phyloP scores from a whole-genome alignment of 2,329 filamentous ascomycete species.

The Cercospora zeina region DNA sequence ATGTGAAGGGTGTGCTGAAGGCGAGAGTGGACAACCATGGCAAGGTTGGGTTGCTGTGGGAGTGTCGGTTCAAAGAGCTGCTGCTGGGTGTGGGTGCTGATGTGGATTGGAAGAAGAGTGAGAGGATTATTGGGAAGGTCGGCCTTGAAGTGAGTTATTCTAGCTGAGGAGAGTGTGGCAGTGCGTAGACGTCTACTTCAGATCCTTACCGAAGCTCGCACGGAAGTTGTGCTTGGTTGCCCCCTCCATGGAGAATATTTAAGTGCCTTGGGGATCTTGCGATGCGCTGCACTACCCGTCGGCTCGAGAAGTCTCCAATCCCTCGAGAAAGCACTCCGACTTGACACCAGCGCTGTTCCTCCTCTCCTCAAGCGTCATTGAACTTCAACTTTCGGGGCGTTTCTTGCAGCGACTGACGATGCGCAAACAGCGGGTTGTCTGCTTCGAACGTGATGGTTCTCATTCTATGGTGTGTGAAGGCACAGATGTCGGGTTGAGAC shows the following conservation, averaged over 20 bases:
- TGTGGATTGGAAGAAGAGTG: constrained; percentile 73
- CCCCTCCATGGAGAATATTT: neutral
- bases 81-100: constrained; percentile 87
- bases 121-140: constrained; percentile 74
- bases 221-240: too few relatives aligned
- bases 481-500: neutral
- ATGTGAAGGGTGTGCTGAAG: constrained; percentile 84
- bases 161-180: constrained; percentile 28
- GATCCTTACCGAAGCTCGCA: too few relatives aligned
- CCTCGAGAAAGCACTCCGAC: constrained; percentile 3
- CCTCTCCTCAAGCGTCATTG: constrained; percentile 12
- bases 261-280: neutral
- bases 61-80: constrained; percentile 86
- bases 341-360: neutral
- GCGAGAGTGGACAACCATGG: constrained; percentile 85
- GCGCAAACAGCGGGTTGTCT: neutral
- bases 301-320: neutral
- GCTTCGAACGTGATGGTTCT: neutral
- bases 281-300: neutral
- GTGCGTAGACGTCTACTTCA: neutral
- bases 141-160: constrained; percentile 82
- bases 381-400: neutral
- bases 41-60: constrained; percentile 84
- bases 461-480: neutral
- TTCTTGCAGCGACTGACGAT: neutral